Base-by-base conservation (phyloP, 139 green algal genomes). In the Picochlorum sp. region DNA sequence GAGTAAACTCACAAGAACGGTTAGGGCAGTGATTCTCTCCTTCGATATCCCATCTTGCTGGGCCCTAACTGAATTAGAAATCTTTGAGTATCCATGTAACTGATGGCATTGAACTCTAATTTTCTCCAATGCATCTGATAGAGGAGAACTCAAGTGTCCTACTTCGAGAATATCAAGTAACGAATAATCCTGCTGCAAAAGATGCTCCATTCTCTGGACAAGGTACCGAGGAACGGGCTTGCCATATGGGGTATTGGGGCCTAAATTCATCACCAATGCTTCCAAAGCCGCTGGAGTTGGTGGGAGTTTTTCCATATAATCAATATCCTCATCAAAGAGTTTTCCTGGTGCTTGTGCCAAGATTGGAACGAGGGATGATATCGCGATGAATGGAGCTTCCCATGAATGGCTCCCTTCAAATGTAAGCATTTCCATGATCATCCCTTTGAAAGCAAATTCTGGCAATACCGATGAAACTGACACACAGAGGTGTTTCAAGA, bases 361-460 rank as follows among this genome's bases (percentile, higher is more conserved):
- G 18, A 89, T 61, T 18, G 64, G 57, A 7, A 86, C 73, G 52
- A 93, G 68, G 6, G 81, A 78, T 21, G 62, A 56, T 16, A 90
- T 55, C 10, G 76, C 85, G 7, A 84, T 67, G 64, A 85, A 64
- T 49, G 69, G 41, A 26, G 65, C 57, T 18, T 85, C 75, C 74
- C 81, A 85, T 30, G 58, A 11, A 18, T 82, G 77, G 5, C 67
- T 45, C 16, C 52, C 26, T 44, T 90, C 81, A 49, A 52, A 49
- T 3, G 32, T 55, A 18, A 95, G 74, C 69, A 95, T 74, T 50
- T 95, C 83, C 47, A 85, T 28, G 4, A 93, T 51, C 50, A 95
- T 73, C 49, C 62, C 72, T 32, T 68, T 62, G 3, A 95, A 24
- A 32, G 71, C 83, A 49, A 79, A 91, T 24, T 88, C 82, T 1